A percentile compares a stretch with the other conserved stretches of the same genome.
Conservation (phyloP, 441 rosid genomes). For the Adansonia grandidieri region DNA sequence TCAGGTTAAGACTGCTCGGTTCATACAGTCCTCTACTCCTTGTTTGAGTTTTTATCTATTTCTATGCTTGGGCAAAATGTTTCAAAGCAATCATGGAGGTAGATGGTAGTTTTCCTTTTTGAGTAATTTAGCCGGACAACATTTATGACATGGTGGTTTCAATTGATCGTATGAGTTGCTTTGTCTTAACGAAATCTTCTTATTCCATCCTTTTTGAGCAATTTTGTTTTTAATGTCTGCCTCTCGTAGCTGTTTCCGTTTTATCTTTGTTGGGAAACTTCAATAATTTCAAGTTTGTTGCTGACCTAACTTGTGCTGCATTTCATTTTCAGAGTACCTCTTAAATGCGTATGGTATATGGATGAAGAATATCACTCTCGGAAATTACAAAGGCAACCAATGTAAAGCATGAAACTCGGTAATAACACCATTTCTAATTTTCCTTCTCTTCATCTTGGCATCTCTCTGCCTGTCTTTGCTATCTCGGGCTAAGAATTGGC, state of each 20-base stretch:
- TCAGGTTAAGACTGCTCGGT: constrained; percentile 1
- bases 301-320: constrained; percentile 21
- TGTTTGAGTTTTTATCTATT: not conserved
- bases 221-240: constrained; percentile 8
- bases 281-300: constrained; percentile 5
- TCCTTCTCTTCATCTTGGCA: not conserved
- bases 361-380: constrained; percentile 33
- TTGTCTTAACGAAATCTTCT: constrained; percentile 11
- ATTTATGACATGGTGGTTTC: not conserved
- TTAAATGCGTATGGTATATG: constrained; percentile 23
- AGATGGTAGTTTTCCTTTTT: constrained; percentile 5
- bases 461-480: not conserved
- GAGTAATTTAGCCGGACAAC: not conserved
- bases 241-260: constrained; percentile 17
- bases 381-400: constrained; percentile 32
- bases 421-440: constrained; percentile 21
- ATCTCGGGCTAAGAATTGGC: not conserved
- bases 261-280: constrained; percentile 23
- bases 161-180: constrained; percentile 29
- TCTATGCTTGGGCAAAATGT: constrained; percentile 1
- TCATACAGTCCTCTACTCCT: not conserved
- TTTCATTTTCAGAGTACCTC: constrained; percentile 29
- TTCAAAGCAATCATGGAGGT: not conserved
- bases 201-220: not conserved
- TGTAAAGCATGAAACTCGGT: constrained; percentile 54